Percentiles rank a stretch among this genome's conserved stretches.
phyloP scores from a whole-genome alignment of 139 green algal species.

The Chlamydomonas eustigma region DNA sequence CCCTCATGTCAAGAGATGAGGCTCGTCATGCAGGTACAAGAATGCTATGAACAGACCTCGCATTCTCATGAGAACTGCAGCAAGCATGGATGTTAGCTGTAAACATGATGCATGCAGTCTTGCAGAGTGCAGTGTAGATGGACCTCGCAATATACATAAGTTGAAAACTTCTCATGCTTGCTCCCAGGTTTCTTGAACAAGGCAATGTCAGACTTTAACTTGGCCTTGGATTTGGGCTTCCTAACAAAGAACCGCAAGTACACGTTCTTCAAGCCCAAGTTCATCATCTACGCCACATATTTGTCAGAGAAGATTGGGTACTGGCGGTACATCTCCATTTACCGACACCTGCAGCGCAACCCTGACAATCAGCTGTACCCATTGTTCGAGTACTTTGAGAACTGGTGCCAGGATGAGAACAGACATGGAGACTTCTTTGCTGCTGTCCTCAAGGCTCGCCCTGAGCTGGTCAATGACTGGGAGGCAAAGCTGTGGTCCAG shows the following conservation, averaged over 20 bases:
- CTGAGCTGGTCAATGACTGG: conserved; percentile 51
- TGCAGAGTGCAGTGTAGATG: no score
- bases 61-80: no score
- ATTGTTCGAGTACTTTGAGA: conserved; percentile 99
- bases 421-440: conserved; percentile 60
- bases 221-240: conserved; percentile 96
- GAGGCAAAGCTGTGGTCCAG: conserved; percentile 83
- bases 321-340: conserved; percentile 86
- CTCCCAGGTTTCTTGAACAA: conserved; percentile 15
- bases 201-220: conserved; percentile 53
- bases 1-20: conserved; percentile 97
- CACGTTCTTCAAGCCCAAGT: conserved; percentile 96
- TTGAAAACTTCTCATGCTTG: no score
- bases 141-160: no score
- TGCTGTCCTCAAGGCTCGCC: conserved; percentile 47
- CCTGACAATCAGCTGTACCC: conserved; percentile 97
- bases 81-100: no score
- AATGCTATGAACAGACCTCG: no score
- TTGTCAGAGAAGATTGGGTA: conserved; percentile 98
- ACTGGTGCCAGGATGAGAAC: conserved; percentile 99
- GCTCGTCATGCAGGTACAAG: conserved; percentile 94
- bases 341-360: conserved; percentile 74
- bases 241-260: conserved; percentile 94
- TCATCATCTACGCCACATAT: conserved; percentile 83
- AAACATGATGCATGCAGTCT: no score